Percentiles rank a stretch among this genome's conserved stretches.
These are phyloP conservation scores for Podaxis mareebaensis DNA, from an alignment of 768 basidiomycete genomes.

Conservation along the genomic window DNA sequence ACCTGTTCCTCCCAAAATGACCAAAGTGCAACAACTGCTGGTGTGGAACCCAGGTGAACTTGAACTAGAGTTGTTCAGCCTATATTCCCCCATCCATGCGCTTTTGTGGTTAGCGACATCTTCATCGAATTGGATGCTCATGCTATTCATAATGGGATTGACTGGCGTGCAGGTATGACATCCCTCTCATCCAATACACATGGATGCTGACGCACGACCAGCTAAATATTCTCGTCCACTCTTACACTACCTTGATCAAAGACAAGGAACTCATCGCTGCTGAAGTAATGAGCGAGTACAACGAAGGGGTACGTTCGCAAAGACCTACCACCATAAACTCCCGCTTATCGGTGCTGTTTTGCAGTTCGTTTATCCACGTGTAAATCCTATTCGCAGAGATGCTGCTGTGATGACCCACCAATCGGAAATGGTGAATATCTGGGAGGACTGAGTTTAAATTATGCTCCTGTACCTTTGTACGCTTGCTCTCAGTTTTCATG, in stretches of 20 bases:
- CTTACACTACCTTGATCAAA: constrained; percentile 68
- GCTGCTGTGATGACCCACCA: constrained; percentile 86
- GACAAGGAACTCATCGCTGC: constrained; percentile 74
- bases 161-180: constrained; percentile 62
- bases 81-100: constrained; percentile 80
- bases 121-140: constrained; percentile 75
- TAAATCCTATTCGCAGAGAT: constrained; percentile 75
- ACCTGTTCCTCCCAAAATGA: constrained; percentile 38
- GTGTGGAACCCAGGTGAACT: constrained; percentile 77
- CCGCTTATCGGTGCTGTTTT: constrained; percentile 5
- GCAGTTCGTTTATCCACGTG: constrained; percentile 83
- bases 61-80: constrained; percentile 65
- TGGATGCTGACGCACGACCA: constrained; percentile 24
- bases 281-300: constrained; percentile 85
- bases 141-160: constrained; percentile 65
- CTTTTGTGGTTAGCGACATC: constrained; percentile 72
- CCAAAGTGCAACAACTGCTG: constrained; percentile 73
- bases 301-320: constrained; percentile 58
- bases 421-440: constrained; percentile 69
- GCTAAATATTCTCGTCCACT: constrained; percentile 50
- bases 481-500: neutral
- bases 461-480: neutral
- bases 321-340: neutral
- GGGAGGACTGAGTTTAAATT: constrained; percentile 38
- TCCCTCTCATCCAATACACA: neutral